Evolutionary conservation across 2,329 filamentous ascomycete genomes (phyloP), one percentile per base, ranked within the genome.

Genomic region (Botrytis fabae): DNA sequence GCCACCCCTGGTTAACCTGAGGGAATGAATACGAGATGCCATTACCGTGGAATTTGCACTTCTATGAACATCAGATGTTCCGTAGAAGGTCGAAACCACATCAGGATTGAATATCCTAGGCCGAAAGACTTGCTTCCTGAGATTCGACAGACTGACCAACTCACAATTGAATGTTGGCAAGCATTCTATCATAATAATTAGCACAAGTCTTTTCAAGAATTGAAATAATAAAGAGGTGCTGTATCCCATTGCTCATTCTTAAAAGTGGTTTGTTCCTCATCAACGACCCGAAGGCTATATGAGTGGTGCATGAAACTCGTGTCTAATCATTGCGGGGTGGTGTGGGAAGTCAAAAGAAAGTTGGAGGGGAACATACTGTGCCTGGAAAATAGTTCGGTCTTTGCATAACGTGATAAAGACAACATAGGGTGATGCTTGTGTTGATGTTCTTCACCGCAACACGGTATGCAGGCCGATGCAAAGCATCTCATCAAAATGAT

Each of bases 291-390:
- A 89, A 90, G 89, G 88, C 87, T 87, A 89, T 98, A 96, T 94
- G 96, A 94, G 96, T 99, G 96, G 96, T 99, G 96, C 96, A 99
- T 99, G 95, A 97, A 95, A 69, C 65, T 69, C 75, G 87, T 88
- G 87, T 93, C 86, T 97, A 97, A 99, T 99, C 96, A 96, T 95
- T 84, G 88, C 87, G 65, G 48, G 48, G 51, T 32, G 10, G 65
- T 2, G 6, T 2, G 20, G 16, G 20, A 9, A 25, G 25, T 62
- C 25, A n/a, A 32, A 42, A 42, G 9, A 42, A 48, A 38, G 0
- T 42, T 54, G 3, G 1, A 32, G 0, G 6, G 28, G 18, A 69
- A 57, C 65, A 4, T 69, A 69, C 65, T 22, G 63, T 48, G 16
- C n/a, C 35, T 65, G 32, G 16, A 38, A 51, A 0, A n/a, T 12